Evolutionary conservation across 2,329 filamentous ascomycete species (phyloP).

Genomic region (Clonostachys solani): DNA sequence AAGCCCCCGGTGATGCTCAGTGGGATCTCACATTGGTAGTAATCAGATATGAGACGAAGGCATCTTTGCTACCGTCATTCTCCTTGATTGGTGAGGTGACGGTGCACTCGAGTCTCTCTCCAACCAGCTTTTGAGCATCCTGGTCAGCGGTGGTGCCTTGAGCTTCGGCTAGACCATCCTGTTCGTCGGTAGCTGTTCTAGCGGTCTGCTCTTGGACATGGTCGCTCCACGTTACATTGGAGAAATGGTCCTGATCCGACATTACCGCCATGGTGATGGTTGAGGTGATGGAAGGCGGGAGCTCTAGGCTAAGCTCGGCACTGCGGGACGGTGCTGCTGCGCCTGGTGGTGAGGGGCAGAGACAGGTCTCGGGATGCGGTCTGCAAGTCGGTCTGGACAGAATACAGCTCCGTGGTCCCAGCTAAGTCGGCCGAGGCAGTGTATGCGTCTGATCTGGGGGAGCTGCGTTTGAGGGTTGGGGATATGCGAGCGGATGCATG

Average conservation of each 20-base stretch:
- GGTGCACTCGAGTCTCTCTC: constrained; percentile 75
- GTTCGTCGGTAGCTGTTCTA: too few species aligned
- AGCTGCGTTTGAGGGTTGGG: too few species aligned
- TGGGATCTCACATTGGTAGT: constrained; percentile 68
- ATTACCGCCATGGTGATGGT: not conserved
- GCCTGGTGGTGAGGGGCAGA: too few species aligned
- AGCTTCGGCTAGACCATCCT: constrained; percentile 14
- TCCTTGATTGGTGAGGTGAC: constrained; percentile 88
- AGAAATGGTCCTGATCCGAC: constrained; percentile 56
- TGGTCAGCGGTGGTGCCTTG: constrained; percentile 30
- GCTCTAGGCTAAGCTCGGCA: too few species aligned
- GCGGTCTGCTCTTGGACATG: constrained; percentile 34
- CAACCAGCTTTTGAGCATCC: constrained; percentile 61
- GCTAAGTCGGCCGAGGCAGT: too few species aligned
- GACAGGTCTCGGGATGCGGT: not conserved
- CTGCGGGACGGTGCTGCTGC: too few species aligned
- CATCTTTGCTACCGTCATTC: constrained; percentile 93
- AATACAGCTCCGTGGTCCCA: too few species aligned
- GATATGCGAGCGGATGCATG: too few species aligned
- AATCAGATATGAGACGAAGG: constrained; percentile 93
- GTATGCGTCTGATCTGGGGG: too few species aligned
- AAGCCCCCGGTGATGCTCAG: not conserved
- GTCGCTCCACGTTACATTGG: constrained; percentile 76
- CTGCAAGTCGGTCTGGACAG: not conserved
- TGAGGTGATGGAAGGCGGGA: too few species aligned